These are phyloP conservation scores for Periconia macrospinosa DNA, from an alignment of 2,329 filamentous ascomycete genomes.

Conservation along the genomic window DNA sequence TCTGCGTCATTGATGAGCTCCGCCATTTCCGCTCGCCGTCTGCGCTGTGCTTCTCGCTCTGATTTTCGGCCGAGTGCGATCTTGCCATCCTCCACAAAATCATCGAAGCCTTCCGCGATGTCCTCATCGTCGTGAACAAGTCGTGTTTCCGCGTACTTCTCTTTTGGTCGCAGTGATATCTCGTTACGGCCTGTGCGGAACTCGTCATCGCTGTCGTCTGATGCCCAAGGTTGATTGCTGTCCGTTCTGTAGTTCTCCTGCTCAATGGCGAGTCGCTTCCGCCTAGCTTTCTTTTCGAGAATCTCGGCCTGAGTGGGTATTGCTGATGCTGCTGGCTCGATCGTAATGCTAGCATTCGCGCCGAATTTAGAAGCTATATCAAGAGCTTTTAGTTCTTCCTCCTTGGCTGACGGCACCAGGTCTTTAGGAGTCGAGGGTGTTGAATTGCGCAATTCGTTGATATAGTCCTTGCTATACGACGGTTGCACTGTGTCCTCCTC, in stretches of 20 bases:
- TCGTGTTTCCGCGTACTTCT: conserved; percentile 68
- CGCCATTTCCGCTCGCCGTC: conserved; percentile 76
- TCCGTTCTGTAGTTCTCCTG: conserved; percentile 60
- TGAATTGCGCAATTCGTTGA: conserved; percentile 81
- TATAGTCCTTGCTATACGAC: conserved; percentile 81
- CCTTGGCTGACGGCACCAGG: conserved; percentile 42
- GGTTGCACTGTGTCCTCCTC: conserved; percentile 67
- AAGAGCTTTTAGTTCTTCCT: conserved; percentile 50
- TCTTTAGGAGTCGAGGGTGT: conserved; percentile 81
- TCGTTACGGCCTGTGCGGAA: conserved; percentile 43
- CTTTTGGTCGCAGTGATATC: conserved; percentile 57
- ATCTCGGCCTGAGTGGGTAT: conserved; percentile 87
- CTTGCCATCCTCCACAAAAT: conserved; percentile 82
- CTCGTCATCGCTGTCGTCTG: conserved; percentile 44
- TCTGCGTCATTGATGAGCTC: conserved; percentile 82
- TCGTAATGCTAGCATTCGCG: conserved; percentile 39
- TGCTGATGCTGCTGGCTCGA: conserved; percentile 38
- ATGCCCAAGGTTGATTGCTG: conserved; percentile 46
- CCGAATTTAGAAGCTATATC: conserved; percentile 62
- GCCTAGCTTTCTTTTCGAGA: conserved; percentile 83
- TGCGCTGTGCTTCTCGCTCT: conserved; percentile 68
- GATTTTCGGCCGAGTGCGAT: conserved; percentile 78
- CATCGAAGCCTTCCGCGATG: conserved; percentile 88
- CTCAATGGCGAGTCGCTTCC: conserved; percentile 77
- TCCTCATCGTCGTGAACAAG: conserved; percentile 87